Evolutionary conservation across 106 monocot species (phyloP).

Genomic region (Apostasia ramifera): DNA sequence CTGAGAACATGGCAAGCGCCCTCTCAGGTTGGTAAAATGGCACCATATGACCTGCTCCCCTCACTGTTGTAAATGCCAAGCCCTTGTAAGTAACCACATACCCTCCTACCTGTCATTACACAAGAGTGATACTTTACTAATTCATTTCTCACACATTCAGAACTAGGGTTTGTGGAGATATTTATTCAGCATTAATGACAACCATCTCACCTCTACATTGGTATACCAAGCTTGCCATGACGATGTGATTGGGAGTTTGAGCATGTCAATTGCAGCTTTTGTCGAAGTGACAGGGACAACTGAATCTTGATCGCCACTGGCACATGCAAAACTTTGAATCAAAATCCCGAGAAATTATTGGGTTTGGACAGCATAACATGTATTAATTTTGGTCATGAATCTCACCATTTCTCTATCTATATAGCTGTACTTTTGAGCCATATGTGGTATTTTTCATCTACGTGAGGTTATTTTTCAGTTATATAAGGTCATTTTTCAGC

Average conservation of each 20-base stretch:
- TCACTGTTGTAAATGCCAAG: slow-evolving; percentile 18
- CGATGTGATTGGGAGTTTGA: slow-evolving; percentile 6
- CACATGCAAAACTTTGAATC: neutral
- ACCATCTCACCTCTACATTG: slow-evolving; percentile 1
- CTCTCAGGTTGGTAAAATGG: slow-evolving; percentile 21
- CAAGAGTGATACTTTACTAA: neutral
- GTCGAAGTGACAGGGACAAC: slow-evolving; percentile 14
- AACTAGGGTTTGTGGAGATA: no score
- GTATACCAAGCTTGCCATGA: slow-evolving; percentile 9
- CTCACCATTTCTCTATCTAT: no score
- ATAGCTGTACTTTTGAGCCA: no score
- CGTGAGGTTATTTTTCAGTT: no score
- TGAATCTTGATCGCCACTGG: slow-evolving; percentile 18
- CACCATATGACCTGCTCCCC: slow-evolving; percentile 21
- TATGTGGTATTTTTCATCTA: no score
- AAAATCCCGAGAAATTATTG: no score
- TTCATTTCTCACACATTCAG: no score
- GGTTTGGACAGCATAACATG: no score
- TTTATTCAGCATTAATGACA: neutral
- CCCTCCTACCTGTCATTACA: slow-evolving; percentile 18
- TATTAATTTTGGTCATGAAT: no score
- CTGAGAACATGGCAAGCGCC: slow-evolving; percentile 14
- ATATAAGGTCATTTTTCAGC: no score
- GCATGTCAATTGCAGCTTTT: neutral
- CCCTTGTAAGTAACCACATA: slow-evolving; percentile 25